These are phyloP conservation scores for Spathaspora girioi DNA, from an alignment of 805 yeast species.

Conservation along the genomic window DNA sequence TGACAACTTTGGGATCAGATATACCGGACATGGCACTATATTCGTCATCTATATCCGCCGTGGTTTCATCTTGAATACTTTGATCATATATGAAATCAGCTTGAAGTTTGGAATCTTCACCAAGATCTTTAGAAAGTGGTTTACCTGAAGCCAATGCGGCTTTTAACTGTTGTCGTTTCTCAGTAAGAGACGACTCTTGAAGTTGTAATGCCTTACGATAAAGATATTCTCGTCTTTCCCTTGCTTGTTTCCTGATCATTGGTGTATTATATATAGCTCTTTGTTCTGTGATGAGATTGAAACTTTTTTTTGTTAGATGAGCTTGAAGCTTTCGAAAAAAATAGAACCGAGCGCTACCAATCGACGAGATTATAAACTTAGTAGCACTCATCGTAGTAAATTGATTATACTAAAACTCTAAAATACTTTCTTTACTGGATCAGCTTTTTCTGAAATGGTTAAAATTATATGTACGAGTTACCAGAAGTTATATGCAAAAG, in stretches of 20 bases:
- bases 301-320: not conserved
- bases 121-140: slow-evolving; percentile 82
- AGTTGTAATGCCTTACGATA: slow-evolving; percentile 85
- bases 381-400: no score
- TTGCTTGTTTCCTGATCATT: slow-evolving; percentile 88
- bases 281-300: slow-evolving; percentile 3
- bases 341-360: not conserved
- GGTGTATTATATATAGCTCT: not conserved
- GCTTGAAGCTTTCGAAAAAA: not conserved
- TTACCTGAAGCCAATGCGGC: slow-evolving; percentile 91
- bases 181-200: slow-evolving; percentile 82
- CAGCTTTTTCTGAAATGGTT: no score
- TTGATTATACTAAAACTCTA: no score
- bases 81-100: slow-evolving; percentile 86
- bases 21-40: slow-evolving; percentile 84
- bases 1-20: slow-evolving; percentile 83
- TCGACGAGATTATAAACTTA: no score
- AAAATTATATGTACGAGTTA: no score
- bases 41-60: slow-evolving; percentile 78
- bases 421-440: no score
- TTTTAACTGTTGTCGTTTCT: slow-evolving; percentile 80
- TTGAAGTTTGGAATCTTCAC: slow-evolving; percentile 81
- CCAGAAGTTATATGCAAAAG: no score
- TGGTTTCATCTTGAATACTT: slow-evolving; percentile 41
- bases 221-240: slow-evolving; percentile 92